Conservation (phyloP, 2,329 filamentous ascomycete species). For the Madurella mycetomatis region DNA sequence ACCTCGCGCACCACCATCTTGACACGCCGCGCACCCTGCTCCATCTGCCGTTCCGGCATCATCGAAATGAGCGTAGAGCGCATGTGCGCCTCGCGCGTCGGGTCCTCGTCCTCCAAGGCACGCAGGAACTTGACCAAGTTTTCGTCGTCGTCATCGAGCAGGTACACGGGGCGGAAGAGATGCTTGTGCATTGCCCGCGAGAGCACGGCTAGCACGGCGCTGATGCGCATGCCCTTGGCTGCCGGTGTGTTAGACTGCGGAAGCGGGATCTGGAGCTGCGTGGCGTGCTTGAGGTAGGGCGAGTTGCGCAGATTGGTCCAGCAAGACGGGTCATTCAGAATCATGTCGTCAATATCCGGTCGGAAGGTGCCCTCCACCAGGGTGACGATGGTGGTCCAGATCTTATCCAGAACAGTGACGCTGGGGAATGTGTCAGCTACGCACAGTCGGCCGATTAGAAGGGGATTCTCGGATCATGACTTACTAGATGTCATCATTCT, state of each 20-base stretch:
- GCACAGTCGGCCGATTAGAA: background rate
- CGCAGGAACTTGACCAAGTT: slow-evolving; percentile 30
- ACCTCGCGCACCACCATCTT: slow-evolving; percentile 34
- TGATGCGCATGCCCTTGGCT: slow-evolving; percentile 36
- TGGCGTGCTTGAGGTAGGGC: slow-evolving; percentile 32
- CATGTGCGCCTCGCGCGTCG: slow-evolving; percentile 30
- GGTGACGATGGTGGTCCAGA: slow-evolving; percentile 33
- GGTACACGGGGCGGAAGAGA: slow-evolving; percentile 35
- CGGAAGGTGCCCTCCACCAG: slow-evolving; percentile 32
- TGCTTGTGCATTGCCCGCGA: slow-evolving; percentile 32
- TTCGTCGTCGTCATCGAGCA: slow-evolving; percentile 31
- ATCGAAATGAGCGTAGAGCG: slow-evolving; percentile 31
- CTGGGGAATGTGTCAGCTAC: slow-evolving; percentile 9
- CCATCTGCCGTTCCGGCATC: slow-evolving; percentile 29
- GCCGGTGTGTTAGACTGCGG: slow-evolving; percentile 33
- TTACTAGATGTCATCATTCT: slow-evolving; percentile 32
- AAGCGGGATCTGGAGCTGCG: slow-evolving; percentile 31
- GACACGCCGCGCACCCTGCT: slow-evolving; percentile 27
- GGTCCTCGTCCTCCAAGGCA: slow-evolving; percentile 29
- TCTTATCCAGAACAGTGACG: slow-evolving; percentile 32
- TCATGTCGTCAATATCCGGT: slow-evolving; percentile 30
- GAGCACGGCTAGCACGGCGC: slow-evolving; percentile 32
- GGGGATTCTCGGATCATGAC: slow-evolving; percentile 2
- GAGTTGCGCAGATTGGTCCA: slow-evolving; percentile 32
- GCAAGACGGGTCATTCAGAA: slow-evolving; percentile 31